Percentiles rank a stretch among this genome's conserved stretches.
Conservation (phyloP, 108 stramenopile genomes). For the Cyclotella choctawhatcheeana region DNA sequence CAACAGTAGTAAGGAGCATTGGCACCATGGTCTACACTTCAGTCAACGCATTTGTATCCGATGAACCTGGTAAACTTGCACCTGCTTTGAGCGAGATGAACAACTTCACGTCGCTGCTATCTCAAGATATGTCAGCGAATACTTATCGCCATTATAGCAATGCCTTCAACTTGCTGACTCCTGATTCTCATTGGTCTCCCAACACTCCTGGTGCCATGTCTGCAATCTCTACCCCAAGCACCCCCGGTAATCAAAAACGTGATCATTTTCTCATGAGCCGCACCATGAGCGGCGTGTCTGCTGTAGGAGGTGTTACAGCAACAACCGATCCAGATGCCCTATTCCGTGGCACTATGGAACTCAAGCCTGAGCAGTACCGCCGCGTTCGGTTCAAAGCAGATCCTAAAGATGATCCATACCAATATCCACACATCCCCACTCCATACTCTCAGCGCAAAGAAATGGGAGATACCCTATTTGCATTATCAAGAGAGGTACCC, state of each 20-base stretch:
- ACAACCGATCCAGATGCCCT: constrained; percentile 17
- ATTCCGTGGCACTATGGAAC: constrained; percentile 49
- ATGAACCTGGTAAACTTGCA: constrained; percentile 76
- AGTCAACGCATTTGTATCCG: constrained; percentile 73
- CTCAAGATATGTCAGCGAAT: constrained; percentile 35
- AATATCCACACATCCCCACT: constrained; percentile 72
- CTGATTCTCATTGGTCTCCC: constrained; percentile 47
- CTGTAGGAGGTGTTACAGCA: constrained; percentile 13
- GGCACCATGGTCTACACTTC: constrained; percentile 81
- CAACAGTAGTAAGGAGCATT: constrained; percentile 73
- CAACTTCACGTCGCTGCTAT: constrained; percentile 73
- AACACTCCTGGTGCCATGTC: constrained; percentile 46
- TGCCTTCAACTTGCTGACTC: constrained; percentile 33
- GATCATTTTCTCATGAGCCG: constrained; percentile 39
- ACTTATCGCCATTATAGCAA: constrained; percentile 5
- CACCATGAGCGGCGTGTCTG: constrained; percentile 36
- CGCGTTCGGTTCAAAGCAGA: constrained; percentile 42
- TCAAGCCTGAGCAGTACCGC: constrained; percentile 80
- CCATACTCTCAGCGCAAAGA: constrained; percentile 77
- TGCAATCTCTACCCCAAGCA: constrained; percentile 30
- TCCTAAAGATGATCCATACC: constrained; percentile 32
- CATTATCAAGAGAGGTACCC: constrained; percentile 61
- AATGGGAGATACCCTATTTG: constrained; percentile 77
- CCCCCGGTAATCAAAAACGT: constrained; percentile 28
- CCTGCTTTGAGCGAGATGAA: constrained; percentile 81